Percentiles rank a stretch among this genome's conserved stretches.
Evolutionary conservation across 1,284 basidiomycete genomes (phyloP).

Genomic region (Microbotryomycetes sp.): DNA sequence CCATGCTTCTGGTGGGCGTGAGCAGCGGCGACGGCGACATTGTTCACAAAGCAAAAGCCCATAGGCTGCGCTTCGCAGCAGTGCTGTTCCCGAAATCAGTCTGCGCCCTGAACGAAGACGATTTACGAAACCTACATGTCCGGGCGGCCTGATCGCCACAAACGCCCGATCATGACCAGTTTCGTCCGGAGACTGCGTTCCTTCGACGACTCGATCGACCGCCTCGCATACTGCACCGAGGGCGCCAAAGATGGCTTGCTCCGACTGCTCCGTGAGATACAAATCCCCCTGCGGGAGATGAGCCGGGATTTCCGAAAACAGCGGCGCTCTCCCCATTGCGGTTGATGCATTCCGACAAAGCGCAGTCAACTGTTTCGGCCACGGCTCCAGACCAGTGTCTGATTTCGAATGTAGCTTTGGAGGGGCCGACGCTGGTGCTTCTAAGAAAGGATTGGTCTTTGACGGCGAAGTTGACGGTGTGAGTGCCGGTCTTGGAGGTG

Average conservation of each 20-base stretch:
- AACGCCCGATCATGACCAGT: constrained; percentile 53
- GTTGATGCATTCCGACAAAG: constrained; percentile 8
- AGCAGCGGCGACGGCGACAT: constrained; percentile 80
- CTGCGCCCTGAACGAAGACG: background rate
- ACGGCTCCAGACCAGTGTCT: constrained; percentile 1
- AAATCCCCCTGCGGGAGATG: constrained; percentile 69
- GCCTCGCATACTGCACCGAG: constrained; percentile 75
- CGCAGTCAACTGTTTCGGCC: constrained; percentile 18
- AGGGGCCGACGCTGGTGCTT: background rate
- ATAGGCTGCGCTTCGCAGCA: constrained; percentile 79
- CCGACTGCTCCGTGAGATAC: constrained; percentile 64
- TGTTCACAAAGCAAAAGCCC: constrained; percentile 86
- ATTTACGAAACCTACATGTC: constrained; percentile 44
- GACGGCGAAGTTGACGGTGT: background rate
- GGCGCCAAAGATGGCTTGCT: constrained; percentile 67
- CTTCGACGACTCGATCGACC: constrained; percentile 56
- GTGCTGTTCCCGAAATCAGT: constrained; percentile 48
- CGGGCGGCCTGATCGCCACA: constrained; percentile 76
- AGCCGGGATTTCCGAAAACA: constrained; percentile 69
- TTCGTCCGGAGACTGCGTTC: constrained; percentile 15
- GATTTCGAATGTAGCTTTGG: background rate
- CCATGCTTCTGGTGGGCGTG: constrained; percentile 77
- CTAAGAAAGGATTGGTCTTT: background rate
- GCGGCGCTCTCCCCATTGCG: constrained; percentile 36
- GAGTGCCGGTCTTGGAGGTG: background rate